Evolutionary conservation across 306 rosid species (phyloP).

Genomic region (Pachyrhizus erosus): DNA sequence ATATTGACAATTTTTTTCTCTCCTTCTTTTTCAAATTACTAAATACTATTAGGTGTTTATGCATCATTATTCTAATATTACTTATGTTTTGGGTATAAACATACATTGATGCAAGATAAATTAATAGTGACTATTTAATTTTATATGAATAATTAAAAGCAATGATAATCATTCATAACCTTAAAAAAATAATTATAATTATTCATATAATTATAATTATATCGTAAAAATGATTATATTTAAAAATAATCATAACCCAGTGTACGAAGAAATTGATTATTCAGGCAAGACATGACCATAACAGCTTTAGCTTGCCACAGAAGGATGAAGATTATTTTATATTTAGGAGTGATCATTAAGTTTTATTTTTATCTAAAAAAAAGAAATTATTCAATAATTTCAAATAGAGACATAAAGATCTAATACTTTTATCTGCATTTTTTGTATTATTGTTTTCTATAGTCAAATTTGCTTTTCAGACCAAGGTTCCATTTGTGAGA

Average conservation of each 20-base stretch:
- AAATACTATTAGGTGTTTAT: too few relatives aligned
- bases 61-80: too few relatives aligned
- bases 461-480: neutral
- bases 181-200: neutral
- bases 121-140: neutral
- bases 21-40: too few relatives aligned
- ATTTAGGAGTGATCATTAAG: neutral
- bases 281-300: neutral
- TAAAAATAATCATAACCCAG: neutral
- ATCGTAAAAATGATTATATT: neutral
- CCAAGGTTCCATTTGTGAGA: neutral
- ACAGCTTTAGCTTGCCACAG: neutral
- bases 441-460: neutral
- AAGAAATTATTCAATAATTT: neutral
- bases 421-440: neutral
- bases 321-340: neutral
- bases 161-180: neutral
- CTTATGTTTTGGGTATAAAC: neutral
- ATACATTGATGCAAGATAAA: neutral
- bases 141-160: neutral
- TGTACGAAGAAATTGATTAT: neutral
- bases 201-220: neutral
- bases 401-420: neutral
- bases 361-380: neutral
- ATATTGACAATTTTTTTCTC: too few relatives aligned